A percentile compares a stretch with the other conserved stretches of the same genome.
Conservation (phyloP, 495 filamentous ascomycete species). For the Trypethelium eluteriae region DNA sequence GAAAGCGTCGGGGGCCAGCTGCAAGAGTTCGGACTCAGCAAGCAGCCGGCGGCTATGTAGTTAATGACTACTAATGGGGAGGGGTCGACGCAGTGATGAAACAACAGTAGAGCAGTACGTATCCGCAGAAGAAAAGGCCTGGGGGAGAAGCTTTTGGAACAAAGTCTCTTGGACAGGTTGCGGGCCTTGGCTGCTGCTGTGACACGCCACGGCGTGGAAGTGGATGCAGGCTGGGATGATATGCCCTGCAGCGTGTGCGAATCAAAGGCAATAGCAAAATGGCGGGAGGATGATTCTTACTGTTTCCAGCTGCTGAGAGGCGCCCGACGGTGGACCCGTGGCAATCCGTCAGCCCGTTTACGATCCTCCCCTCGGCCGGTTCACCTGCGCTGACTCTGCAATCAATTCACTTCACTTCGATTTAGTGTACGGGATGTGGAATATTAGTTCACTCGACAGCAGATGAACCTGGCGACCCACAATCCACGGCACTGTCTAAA, state of each 20-base stretch:
- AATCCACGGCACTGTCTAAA: neutral
- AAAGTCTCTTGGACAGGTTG: neutral
- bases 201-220: conserved; percentile 2
- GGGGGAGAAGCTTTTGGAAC: neutral
- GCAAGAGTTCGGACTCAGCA: neutral
- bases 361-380: neutral
- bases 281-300: conserved; percentile 4
- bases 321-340: conserved; percentile 7
- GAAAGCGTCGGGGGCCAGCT: neutral
- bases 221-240: neutral
- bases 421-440: too few relatives aligned
- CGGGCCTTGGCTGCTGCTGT: neutral
- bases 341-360: conserved; percentile 5
- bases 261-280: neutral
- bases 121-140: neutral
- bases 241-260: neutral
- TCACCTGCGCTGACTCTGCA: neutral
- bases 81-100: conserved; percentile 7
- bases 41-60: neutral
- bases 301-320: conserved; percentile 10
- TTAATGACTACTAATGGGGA: neutral
- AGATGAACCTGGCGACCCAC: neutral
- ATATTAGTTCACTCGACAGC: too few relatives aligned
- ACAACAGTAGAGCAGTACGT: conserved; percentile 4
- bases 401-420: too few relatives aligned